phyloP scores from a whole-genome alignment of 2,329 filamentous ascomycete species.

The Trichoderma atrobrunneum region DNA sequence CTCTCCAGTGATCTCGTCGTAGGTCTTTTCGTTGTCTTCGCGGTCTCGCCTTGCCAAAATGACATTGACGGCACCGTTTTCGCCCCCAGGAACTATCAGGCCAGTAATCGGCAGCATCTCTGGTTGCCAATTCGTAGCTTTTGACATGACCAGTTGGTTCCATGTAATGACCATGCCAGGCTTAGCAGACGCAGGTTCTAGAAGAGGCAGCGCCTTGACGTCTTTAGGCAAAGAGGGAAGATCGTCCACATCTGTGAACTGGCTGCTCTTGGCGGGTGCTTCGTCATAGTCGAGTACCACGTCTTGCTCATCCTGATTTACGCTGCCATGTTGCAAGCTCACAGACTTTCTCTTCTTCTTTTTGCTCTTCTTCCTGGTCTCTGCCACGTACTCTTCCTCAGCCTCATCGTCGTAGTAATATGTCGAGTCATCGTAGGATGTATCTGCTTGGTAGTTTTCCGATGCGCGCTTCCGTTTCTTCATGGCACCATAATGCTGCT shows the following conservation, averaged over 20 bases:
- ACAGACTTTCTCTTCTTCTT: slow-evolving; percentile 39
- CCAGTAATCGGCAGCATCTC: slow-evolving; percentile 64
- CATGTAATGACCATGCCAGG: slow-evolving; percentile 66
- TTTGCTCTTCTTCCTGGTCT: slow-evolving; percentile 33
- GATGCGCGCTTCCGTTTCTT: slow-evolving; percentile 50
- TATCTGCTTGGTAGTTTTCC: slow-evolving; percentile 33
- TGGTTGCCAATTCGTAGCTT: slow-evolving; percentile 64
- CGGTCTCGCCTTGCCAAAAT: slow-evolving; percentile 69
- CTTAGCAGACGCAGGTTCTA: slow-evolving; percentile 49
- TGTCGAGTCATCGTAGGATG: slow-evolving; percentile 30
- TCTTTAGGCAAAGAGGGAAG: slow-evolving; percentile 62
- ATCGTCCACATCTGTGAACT: slow-evolving; percentile 55
- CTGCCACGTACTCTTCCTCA: slow-evolving; percentile 28
- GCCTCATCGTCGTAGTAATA: slow-evolving; percentile 35
- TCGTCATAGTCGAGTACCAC: slow-evolving; percentile 43
- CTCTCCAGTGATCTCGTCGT: slow-evolving; percentile 66
- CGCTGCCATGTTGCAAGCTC: slow-evolving; percentile 19
- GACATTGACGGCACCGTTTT: slow-evolving; percentile 54
- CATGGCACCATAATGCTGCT: slow-evolving; percentile 52
- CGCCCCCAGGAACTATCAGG: slow-evolving; percentile 55
- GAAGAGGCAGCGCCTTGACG: slow-evolving; percentile 47
- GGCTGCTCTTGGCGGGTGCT: slow-evolving; percentile 36
- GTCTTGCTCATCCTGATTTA: slow-evolving; percentile 25
- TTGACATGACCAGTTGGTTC: slow-evolving; percentile 61
- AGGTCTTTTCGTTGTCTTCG: slow-evolving; percentile 53